Evolutionary conservation across 306 rosid genomes (phyloP).

Genomic region (Calophaca sinica): DNA sequence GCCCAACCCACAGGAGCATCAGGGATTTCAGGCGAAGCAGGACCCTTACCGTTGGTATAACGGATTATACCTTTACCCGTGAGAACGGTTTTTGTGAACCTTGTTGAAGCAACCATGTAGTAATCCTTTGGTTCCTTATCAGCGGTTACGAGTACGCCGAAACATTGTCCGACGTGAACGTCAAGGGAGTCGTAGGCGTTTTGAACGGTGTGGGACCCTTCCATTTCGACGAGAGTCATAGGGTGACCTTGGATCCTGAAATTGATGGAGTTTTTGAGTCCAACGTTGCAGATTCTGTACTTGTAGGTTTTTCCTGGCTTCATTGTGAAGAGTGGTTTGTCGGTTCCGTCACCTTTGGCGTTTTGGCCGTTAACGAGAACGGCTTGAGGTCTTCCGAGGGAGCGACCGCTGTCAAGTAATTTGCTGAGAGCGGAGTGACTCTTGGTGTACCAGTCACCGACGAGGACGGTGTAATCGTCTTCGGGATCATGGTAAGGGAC

Average conservation of each 20-base stretch:
- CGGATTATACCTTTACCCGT: slow-evolving; percentile 63
- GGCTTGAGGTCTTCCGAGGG: slow-evolving; percentile 68
- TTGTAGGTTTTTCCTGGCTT: slow-evolving; percentile 79
- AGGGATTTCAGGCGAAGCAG: slow-evolving; percentile 60
- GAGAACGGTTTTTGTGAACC: slow-evolving; percentile 62
- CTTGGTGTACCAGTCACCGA: slow-evolving; percentile 87
- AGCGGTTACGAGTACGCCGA: slow-evolving; percentile 69
- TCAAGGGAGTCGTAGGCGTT: slow-evolving; percentile 75
- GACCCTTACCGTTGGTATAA: slow-evolving; percentile 62
- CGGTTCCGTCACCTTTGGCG: slow-evolving; percentile 64
- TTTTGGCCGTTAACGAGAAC: slow-evolving; percentile 74
- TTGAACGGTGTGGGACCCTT: slow-evolving; percentile 87
- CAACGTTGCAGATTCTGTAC: slow-evolving; percentile 78
- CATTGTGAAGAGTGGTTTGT: slow-evolving; percentile 78
- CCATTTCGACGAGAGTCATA: slow-evolving; percentile 78
- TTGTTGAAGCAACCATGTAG: slow-evolving; percentile 72
- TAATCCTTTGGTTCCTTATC: slow-evolving; percentile 73
- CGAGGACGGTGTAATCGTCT: slow-evolving; percentile 81
- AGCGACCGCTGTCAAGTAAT: slow-evolving; percentile 63
- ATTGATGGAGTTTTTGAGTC: slow-evolving; percentile 71
- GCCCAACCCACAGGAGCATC: slow-evolving; percentile 84
- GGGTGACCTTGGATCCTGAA: slow-evolving; percentile 77
- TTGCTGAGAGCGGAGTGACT: slow-evolving; percentile 59
- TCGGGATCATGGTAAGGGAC: slow-evolving; percentile 86
- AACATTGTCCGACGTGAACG: slow-evolving; percentile 78